Evolutionary conservation across 78 protist genomes (phyloP).

Genomic region (Dictyostelium intermedium): DNA sequence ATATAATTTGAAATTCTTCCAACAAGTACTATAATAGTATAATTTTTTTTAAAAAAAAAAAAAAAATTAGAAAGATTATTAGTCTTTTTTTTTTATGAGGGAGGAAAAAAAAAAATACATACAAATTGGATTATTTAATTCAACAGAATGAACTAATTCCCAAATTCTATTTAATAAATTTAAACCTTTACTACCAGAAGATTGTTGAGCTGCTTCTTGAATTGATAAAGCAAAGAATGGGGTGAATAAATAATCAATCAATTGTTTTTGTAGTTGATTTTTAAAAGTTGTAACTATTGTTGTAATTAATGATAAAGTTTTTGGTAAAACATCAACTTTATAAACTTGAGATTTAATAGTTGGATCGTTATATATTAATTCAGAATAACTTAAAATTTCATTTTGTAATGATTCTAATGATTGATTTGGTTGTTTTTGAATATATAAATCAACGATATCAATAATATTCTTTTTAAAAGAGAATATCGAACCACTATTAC

Average conservation of each 20-base stretch:
- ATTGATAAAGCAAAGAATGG: neutral
- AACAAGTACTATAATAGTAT: neutral
- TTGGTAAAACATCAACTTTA: neutral
- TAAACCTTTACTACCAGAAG: neutral
- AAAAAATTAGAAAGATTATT: neutral
- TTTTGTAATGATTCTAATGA: neutral
- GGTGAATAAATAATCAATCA: neutral
- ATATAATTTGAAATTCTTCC: neutral
- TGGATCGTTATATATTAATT: neutral
- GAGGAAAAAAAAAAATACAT: neutral
- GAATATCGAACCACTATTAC: neutral
- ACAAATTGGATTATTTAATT: neutral
- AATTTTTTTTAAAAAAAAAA: no score
- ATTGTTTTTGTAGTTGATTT: neutral
- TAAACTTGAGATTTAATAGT: neutral
- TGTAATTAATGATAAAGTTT: neutral
- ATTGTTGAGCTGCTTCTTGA: neutral
- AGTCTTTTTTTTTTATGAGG: neutral
- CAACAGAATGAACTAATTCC: neutral
- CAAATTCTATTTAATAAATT: neutral
- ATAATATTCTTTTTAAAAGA: constrained; percentile 45
- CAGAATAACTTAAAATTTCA: neutral
- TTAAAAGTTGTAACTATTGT: neutral
- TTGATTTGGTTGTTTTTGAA: neutral
- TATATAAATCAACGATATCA: neutral